Conservation (phyloP, 2,329 filamentous ascomycete genomes). For the Ambrosiella cleistominuta region DNA sequence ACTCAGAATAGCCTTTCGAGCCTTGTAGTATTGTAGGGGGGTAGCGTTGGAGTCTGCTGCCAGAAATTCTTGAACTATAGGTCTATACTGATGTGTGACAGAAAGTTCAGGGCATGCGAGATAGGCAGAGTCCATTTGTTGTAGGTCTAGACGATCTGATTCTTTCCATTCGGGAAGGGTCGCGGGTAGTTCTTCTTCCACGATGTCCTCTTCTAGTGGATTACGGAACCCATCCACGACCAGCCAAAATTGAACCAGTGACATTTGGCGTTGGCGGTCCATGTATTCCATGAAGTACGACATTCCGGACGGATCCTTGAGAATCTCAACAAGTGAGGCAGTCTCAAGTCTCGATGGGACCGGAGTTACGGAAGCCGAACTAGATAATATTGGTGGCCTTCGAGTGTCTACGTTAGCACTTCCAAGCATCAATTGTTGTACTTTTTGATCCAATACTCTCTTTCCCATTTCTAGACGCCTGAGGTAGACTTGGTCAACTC, state of each 20-base stretch:
- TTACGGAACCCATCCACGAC: slow-evolving; percentile 94
- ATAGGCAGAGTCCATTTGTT: slow-evolving; percentile 83
- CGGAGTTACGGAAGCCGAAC: slow-evolving; percentile 17
- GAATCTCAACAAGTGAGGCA: slow-evolving; percentile 63
- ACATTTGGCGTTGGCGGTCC: slow-evolving; percentile 77
- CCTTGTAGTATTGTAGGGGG: slow-evolving; percentile 63
- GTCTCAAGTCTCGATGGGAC: slow-evolving; percentile 51
- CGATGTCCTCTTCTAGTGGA: slow-evolving; percentile 65
- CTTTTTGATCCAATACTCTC: slow-evolving; percentile 72
- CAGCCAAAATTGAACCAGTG: slow-evolving; percentile 92
- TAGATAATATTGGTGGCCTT: neutral
- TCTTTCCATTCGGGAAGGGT: slow-evolving; percentile 56
- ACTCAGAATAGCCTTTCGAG: slow-evolving; percentile 61
- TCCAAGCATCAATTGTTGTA: slow-evolving; percentile 44
- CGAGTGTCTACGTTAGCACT: slow-evolving; percentile 38
- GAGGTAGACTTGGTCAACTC: slow-evolving; percentile 70
- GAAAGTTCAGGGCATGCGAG: slow-evolving; percentile 67
- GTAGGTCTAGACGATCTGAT: slow-evolving; percentile 71
- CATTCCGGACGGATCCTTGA: slow-evolving; percentile 74
- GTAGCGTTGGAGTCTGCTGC: slow-evolving; percentile 60
- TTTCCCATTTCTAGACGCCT: slow-evolving; percentile 85
- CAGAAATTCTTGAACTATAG: slow-evolving; percentile 59
- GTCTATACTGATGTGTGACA: slow-evolving; percentile 50
- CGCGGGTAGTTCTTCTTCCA: slow-evolving; percentile 37
- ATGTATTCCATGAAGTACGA: slow-evolving; percentile 99